Evolutionary conservation across 129 eudicot species (phyloP), one percentile per base, ranked within the genome.

Genomic region (Flaveria sonorensis): DNA sequence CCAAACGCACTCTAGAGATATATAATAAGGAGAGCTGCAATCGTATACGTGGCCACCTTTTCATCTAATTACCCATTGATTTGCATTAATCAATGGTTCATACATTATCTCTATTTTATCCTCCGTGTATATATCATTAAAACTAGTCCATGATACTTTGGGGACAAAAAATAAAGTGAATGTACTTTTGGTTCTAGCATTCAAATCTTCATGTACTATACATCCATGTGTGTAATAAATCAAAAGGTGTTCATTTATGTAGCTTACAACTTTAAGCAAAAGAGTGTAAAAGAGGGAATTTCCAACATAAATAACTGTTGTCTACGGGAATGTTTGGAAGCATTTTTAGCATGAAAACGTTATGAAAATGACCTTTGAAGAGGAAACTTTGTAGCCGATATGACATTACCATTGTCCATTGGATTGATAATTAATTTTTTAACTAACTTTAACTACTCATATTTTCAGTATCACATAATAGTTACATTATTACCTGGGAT

Each of bases 231-330:
- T 4, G 4, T 43, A 20, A 47, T 47, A 10, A 47, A 47, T 11
- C 13, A 47, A 47, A 42, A 69, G 39, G 3, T 72, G 30, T 18
- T 32, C 52, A 72, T 72, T 72, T 53, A 72, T 30, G 2, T 10
- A 12, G 36, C 68, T 19, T 72, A 55, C 77, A 39, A 19, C 66
- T 72, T 72, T 55, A 36, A 18, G 26, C 3, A 36, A 72, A 72
- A 55, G 53, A 5, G 77, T 55, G 39, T 20, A 72, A 19, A 36
- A 11, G 64, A 0, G 45, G 45, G 24, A 48, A 60, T 67, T 2
- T 42, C 0, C 39, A 32, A 14, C 70, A 67, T n/a, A 11, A 51
- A 14, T 51, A 32, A 71, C 2, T 26, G 3, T 71, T 51, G 64
- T 53, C 65, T 48, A 51, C 9, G 26, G 36, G 64, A 71, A 51